These are phyloP conservation scores for Wickerhamiella occidentalis DNA, from an alignment of 805 yeast species.

Conservation along the genomic window DNA sequence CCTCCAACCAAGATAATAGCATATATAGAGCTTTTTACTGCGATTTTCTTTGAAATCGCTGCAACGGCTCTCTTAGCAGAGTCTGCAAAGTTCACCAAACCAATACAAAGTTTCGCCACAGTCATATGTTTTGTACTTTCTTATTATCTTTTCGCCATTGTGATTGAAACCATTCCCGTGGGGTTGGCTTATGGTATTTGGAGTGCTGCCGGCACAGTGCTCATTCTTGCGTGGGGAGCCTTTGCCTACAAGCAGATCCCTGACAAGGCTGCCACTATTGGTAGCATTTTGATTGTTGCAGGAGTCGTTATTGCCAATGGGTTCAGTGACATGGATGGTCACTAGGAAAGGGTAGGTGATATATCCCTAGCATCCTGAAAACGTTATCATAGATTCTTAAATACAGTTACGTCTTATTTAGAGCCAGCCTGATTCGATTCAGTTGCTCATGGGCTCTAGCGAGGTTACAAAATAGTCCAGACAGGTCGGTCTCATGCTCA, in stretches of 20 bases:
- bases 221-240: slow-evolving; percentile 6
- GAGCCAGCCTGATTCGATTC: too few relatives aligned
- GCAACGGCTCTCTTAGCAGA: slow-evolving; percentile 9
- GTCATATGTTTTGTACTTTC: slow-evolving; percentile 4
- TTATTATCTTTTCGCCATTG: slow-evolving; percentile 6
- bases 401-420: too few relatives aligned
- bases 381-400: too few relatives aligned
- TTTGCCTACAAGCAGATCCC: slow-evolving; percentile 8
- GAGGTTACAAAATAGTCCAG: too few relatives aligned
- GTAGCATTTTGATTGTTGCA: slow-evolving; percentile 6
- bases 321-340: slow-evolving; percentile 7
- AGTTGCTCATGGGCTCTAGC: too few relatives aligned
- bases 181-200: slow-evolving; percentile 11
- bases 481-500: too few relatives aligned
- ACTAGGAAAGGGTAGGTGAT: background rate
- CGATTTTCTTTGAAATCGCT: slow-evolving; percentile 7
- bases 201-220: slow-evolving; percentile 10
- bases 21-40: background rate
- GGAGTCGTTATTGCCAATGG: slow-evolving; percentile 10
- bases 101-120: background rate
- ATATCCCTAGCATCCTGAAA: too few relatives aligned
- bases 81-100: slow-evolving; percentile 7
- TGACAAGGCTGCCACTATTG: slow-evolving; percentile 5
- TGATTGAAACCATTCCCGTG: slow-evolving; percentile 7
- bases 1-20: slow-evolving; percentile 1